Conservation (phyloP, 352 stramenopile genomes). For the Phytophthora palmivora region DNA sequence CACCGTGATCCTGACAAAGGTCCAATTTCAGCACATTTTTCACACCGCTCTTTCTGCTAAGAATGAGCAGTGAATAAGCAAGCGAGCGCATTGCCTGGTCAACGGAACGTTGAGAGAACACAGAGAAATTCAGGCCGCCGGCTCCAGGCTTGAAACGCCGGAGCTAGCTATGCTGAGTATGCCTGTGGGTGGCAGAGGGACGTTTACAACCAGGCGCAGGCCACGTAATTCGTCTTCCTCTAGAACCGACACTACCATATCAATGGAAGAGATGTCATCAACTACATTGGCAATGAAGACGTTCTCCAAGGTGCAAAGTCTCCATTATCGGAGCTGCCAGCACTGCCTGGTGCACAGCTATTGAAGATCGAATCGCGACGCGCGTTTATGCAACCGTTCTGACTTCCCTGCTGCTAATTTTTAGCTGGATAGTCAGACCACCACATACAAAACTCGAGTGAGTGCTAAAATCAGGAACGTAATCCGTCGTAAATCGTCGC, state of each 20-base stretch:
- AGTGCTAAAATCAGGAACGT: conserved; percentile 9
- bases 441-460: conserved; percentile 18
- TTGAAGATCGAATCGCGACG: conserved; percentile 28
- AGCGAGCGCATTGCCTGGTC: conserved; percentile 4
- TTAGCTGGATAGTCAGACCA: conserved; percentile 33
- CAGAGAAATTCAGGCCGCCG: conserved; percentile 19
- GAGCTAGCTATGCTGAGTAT: neutral
- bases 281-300: neutral
- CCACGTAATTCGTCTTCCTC: neutral
- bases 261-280: neutral
- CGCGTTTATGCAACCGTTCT: conserved; percentile 33
- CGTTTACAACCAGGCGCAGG: neutral
- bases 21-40: conserved; percentile 13
- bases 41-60: conserved; percentile 18
- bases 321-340: conserved; percentile 9
- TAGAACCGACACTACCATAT: neutral
- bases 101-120: conserved; percentile 11
- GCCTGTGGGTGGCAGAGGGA: conserved; percentile 13
- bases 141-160: conserved; percentile 10
- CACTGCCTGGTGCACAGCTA: conserved; percentile 10
- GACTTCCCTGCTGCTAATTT: conserved; percentile 31
- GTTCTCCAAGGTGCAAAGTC: too few relatives aligned
- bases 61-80: conserved; percentile 34
- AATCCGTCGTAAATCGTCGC: conserved; percentile 23
- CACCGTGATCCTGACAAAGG: neutral